phyloP scores from a whole-genome alignment of 1,284 basidiomycete genomes.

The Trametes versicolor region DNA sequence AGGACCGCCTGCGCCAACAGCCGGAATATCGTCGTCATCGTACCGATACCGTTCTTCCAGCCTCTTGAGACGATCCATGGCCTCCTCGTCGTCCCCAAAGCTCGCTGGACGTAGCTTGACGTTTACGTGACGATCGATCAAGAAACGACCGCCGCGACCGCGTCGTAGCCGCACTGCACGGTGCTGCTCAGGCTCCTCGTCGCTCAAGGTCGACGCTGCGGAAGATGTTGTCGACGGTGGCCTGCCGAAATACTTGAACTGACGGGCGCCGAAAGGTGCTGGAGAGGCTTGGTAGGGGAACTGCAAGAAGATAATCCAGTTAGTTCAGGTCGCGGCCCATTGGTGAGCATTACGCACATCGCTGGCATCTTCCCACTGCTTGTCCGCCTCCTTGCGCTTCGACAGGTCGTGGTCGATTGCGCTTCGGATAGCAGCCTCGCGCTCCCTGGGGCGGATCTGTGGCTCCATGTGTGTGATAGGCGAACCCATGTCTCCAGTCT shows the following conservation, averaged over 20 bases:
- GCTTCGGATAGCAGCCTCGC: constrained; percentile 66
- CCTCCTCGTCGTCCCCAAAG: constrained; percentile 51
- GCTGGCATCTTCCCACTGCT: constrained; percentile 87
- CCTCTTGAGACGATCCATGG: constrained; percentile 50
- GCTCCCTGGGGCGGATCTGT: constrained; percentile 71
- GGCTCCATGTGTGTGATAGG: constrained; percentile 55
- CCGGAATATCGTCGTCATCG: constrained; percentile 70
- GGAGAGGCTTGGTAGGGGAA: constrained; percentile 68
- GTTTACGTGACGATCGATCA: constrained; percentile 75
- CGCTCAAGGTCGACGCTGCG: constrained; percentile 46
- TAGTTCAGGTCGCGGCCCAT: background rate
- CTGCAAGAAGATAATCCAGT: constrained; percentile 44
- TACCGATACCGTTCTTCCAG: constrained; percentile 75
- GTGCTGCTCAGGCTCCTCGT: constrained; percentile 45
- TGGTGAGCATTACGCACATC: constrained; percentile 62
- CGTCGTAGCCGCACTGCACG: constrained; percentile 77
- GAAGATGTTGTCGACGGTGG: constrained; percentile 49
- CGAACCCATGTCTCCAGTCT: constrained; percentile 54
- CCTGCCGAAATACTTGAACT: constrained; percentile 70
- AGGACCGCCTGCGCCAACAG: constrained; percentile 64
- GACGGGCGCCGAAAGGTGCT: constrained; percentile 57
- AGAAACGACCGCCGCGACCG: constrained; percentile 85
- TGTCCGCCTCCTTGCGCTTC: constrained; percentile 78
- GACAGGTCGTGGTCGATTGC: constrained; percentile 76
- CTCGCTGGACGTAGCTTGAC: constrained; percentile 36